A percentile compares a stretch with the other conserved stretches of the same genome.
Conservation (phyloP, 371 early-diverging fungal species). For the Coemansia sp. region DNA sequence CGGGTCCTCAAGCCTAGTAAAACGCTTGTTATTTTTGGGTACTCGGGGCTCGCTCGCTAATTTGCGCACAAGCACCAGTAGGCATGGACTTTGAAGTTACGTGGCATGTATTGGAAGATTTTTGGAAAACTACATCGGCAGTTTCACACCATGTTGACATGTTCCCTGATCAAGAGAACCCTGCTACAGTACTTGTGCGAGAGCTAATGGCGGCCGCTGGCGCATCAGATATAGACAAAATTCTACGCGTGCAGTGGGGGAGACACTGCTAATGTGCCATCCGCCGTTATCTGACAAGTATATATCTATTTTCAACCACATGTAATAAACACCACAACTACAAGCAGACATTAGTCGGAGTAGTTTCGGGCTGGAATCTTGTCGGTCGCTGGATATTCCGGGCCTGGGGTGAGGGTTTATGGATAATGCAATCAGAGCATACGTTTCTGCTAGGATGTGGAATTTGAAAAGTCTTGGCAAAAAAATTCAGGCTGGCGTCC, state of each 20-base stretch:
- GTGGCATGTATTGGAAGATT: constrained; percentile 34
- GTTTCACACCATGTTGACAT: constrained; percentile 18
- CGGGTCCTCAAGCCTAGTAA: constrained; percentile 67
- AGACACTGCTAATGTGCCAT: constrained; percentile 23
- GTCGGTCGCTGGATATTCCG: no score
- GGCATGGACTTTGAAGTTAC: constrained; percentile 32
- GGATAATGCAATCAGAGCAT: no score
- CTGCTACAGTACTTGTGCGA: constrained; percentile 15
- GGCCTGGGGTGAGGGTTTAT: no score
- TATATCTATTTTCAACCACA: neutral
- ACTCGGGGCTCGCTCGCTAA: constrained; percentile 51
- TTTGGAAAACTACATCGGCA: constrained; percentile 36
- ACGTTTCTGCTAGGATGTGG: neutral
- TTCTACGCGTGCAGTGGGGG: constrained; percentile 37
- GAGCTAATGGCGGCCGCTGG: constrained; percentile 45
- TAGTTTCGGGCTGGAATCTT: neutral
- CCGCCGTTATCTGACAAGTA: constrained; percentile 8
- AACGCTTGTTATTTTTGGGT: constrained; percentile 65
- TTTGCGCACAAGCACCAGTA: constrained; percentile 7
- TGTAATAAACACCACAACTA: neutral
- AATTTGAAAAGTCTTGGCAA: constrained; percentile 1
- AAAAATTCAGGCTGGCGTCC: neutral
- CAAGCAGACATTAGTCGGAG: neutral
- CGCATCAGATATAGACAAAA: constrained; percentile 23
- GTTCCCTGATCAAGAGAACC: constrained; percentile 32